Base-by-base conservation (phyloP, 768 basidiomycete species). In the Tylopilus balloui region DNA sequence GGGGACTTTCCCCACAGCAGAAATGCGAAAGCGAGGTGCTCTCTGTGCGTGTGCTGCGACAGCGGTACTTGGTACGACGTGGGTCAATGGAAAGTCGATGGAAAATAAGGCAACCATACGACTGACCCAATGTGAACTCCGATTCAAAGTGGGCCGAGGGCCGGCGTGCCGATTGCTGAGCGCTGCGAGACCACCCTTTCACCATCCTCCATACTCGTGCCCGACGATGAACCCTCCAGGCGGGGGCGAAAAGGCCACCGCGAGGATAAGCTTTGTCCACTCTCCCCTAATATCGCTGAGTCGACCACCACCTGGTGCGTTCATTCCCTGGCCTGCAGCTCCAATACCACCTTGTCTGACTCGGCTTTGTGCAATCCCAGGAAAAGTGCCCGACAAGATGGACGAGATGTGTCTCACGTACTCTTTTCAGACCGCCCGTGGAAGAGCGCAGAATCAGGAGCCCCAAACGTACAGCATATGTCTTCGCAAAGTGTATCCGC, bases 1-100 rank as follows among this genome's bases (percentile, higher is more conserved):
- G 87, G 87, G 84, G 87, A 88, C 87, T 88, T 89, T 88, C 86
- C 87, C 87, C 87, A 83, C 87, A 88, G 87, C 84, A 38, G 54
- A 71, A 75, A 54, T 48, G 47, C 53, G 70, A 75, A 74, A 75
- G 72, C 64, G 48, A 47, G 51, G 50, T 57, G 69, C 76, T 77
- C 73, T 73, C 78, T 76, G 87, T 86, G 67, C 73, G 87, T 77
- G 69, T 78, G 80, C 87, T 88, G 87, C 81, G 87, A 89, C 69
- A 70, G 81, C 87, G 86, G 81, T 86, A 80, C 86, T 87, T 87
- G 79, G 68, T 70, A 75, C 84, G 78, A 78, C 81, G 76, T 61
- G 59, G 64, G 21, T 53, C 45, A 28, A 3, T 8, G 48, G 20
- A 55, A 51, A 55, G 57, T n/a, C n/a, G 56, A 42, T 51, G 34